phyloP scores from a whole-genome alignment of 164 flowering plant genomes.

The Vitis riparia region DNA sequence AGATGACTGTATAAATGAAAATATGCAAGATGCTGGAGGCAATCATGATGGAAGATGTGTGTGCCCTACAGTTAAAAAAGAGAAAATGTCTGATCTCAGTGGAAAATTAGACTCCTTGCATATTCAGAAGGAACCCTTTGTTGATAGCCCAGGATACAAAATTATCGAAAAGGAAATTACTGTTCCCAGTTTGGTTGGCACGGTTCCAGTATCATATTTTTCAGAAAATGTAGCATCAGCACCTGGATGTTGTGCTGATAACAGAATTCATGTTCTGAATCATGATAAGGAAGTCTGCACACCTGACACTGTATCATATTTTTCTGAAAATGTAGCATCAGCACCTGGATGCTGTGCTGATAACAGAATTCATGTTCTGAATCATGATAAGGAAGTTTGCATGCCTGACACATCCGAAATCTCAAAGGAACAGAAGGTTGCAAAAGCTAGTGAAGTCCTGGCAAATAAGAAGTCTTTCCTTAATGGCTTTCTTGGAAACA shows the following conservation, averaged over 20 bases:
- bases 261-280: background rate
- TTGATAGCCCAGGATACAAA: slow-evolving; percentile 6
- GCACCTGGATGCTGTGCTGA: slow-evolving; percentile 28
- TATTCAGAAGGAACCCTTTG: slow-evolving; percentile 11
- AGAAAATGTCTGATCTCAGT: slow-evolving; percentile 5
- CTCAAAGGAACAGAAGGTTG: slow-evolving; percentile 17
- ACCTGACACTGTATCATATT: slow-evolving; percentile 7
- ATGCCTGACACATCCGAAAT: slow-evolving; percentile 19
- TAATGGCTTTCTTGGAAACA: slow-evolving; percentile 73
- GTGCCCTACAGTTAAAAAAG: slow-evolving; percentile 11
- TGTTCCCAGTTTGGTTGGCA: slow-evolving; percentile 17
- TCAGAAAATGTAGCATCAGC: slow-evolving; percentile 20
- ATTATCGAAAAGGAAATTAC: slow-evolving; percentile 6
- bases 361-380: slow-evolving; percentile 1
- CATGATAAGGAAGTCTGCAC: slow-evolving; percentile 23
- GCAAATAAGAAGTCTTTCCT: slow-evolving; percentile 49
- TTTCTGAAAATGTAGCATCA: slow-evolving; percentile 17
- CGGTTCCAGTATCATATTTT: slow-evolving; percentile 9
- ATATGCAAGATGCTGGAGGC: slow-evolving; percentile 14
- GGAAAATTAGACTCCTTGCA: slow-evolving; percentile 7
- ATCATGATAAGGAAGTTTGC: slow-evolving; percentile 22
- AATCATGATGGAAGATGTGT: slow-evolving; percentile 8
- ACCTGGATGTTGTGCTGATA: slow-evolving; percentile 29
- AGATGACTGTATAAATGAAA: slow-evolving; percentile 11
- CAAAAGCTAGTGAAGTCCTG: slow-evolving; percentile 20